Evolutionary conservation across 164 flowering plant genomes (phyloP).

Genomic region (Liriodendron chinense): DNA sequence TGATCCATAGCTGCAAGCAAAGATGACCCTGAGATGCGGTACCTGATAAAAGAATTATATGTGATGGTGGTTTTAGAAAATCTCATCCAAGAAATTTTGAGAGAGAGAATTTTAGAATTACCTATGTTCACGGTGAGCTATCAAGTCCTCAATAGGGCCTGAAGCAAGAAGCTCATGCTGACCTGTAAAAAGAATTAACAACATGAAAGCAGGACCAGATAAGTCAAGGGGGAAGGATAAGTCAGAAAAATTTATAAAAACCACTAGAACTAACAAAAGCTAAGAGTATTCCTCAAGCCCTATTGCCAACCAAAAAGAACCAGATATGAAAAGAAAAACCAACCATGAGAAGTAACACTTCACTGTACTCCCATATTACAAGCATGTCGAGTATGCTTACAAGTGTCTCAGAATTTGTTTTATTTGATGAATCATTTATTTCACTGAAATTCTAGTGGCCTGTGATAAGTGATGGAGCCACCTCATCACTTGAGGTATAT

Average conservation of each 20-base stretch:
- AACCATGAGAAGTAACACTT: no score
- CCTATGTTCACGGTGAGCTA: conserved; percentile 99
- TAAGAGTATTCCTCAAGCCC: background rate
- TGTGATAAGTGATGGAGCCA: no score
- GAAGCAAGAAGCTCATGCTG: conserved; percentile 99
- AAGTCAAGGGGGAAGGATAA: background rate
- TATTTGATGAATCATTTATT: no score
- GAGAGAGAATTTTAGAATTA: conserved; percentile 17
- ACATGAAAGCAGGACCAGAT: background rate
- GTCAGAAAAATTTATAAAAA: background rate
- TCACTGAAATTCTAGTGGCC: no score
- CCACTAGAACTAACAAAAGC: background rate
- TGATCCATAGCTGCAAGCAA: conserved; percentile 99
- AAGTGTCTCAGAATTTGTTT: no score
- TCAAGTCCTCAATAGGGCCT: conserved; percentile 98
- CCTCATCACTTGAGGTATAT: no score
- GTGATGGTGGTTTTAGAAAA: background rate
- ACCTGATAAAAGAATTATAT: conserved; percentile 41
- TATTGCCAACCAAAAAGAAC: background rate
- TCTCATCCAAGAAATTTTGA: background rate
- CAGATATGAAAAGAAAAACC: no score
- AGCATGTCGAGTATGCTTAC: no score
- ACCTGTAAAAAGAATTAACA: conserved; percentile 40
- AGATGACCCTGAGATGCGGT: conserved; percentile 97
- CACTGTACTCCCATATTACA: no score